Percentiles rank a stretch among this genome's conserved stretches.
phyloP scores from a whole-genome alignment of 306 rosid genomes.

The Rosa multiflora region DNA sequence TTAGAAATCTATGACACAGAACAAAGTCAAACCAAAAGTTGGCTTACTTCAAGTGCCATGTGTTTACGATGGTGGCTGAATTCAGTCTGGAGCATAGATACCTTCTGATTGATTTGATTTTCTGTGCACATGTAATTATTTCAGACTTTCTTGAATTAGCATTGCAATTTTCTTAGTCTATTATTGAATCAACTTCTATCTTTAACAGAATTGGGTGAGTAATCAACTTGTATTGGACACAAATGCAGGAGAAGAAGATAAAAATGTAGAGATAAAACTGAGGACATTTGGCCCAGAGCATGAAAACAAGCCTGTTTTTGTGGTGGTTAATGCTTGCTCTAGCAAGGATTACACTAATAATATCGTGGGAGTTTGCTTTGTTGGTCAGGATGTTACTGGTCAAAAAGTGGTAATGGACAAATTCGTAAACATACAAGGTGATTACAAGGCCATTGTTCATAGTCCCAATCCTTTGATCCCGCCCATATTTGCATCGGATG shows the following conservation, averaged over 20 bases:
- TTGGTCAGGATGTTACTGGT: conserved; percentile 96
- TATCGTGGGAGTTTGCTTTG: conserved; percentile 97
- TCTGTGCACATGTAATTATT: not conserved
- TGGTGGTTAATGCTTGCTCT: conserved; percentile 97
- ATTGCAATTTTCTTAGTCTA: not conserved
- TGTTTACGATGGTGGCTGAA: not conserved
- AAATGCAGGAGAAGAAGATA: conserved; percentile 96
- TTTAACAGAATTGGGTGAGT: conserved; percentile 17
- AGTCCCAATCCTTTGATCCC: conserved; percentile 96
- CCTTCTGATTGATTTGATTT: not conserved
- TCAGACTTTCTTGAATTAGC: not conserved
- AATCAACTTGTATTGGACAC: conserved; percentile 31
- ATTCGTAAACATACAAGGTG: conserved; percentile 92
- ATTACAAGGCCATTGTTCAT: conserved; percentile 92
- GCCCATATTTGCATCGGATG: conserved; percentile 97
- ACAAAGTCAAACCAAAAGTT: not conserved
- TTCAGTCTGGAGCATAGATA: not conserved
- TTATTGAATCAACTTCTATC: not conserved
- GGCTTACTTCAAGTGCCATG: conserved; percentile 3
- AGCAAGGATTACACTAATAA: conserved; percentile 84
- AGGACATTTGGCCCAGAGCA: conserved; percentile 75
- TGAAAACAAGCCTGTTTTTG: conserved; percentile 59
- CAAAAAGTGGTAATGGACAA: conserved; percentile 98
- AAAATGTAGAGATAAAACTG: conserved; percentile 90
- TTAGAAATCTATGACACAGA: not conserved